Conservation (phyloP, 306 rosid genomes). For the Pyrus communis region DNA sequence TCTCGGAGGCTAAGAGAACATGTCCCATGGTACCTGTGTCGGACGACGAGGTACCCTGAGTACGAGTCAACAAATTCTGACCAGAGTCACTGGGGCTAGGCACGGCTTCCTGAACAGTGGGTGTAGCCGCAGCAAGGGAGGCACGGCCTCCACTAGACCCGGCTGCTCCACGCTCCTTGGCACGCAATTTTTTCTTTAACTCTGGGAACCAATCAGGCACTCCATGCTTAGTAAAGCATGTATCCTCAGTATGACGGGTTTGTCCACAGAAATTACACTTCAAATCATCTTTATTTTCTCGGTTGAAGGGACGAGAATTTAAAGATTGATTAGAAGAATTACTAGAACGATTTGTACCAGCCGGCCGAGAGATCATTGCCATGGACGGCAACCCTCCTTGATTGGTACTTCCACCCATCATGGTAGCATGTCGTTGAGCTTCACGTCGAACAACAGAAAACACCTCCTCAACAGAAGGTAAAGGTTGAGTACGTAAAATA, state of each 20-base stretch:
- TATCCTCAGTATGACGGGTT: too few relatives aligned
- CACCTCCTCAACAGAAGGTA: background rate
- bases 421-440: too few relatives aligned
- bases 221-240: too few relatives aligned
- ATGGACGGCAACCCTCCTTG: fast-evolving
- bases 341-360: fast-evolving
- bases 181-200: background rate
- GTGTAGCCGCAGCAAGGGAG: background rate
- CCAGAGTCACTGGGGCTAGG: background rate
- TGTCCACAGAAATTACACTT: too few relatives aligned
- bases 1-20: too few relatives aligned
- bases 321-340: too few relatives aligned
- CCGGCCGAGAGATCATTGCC: too few relatives aligned
- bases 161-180: background rate
- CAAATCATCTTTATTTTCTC: too few relatives aligned
- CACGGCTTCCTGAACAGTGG: fast-evolving
- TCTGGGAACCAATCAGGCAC: background rate
- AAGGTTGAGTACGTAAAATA: background rate
- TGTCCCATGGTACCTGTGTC: too few relatives aligned
- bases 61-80: background rate
- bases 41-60: too few relatives aligned
- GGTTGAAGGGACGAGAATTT: fast-evolving
- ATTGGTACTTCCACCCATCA: too few relatives aligned
- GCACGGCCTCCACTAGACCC: background rate
- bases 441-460: too few relatives aligned